Percentiles rank a stretch among this genome's conserved stretches.
These are phyloP conservation scores for Scedosporium apiospermum DNA, from an alignment of 2,329 filamentous ascomycete species.

Conservation along the genomic window DNA sequence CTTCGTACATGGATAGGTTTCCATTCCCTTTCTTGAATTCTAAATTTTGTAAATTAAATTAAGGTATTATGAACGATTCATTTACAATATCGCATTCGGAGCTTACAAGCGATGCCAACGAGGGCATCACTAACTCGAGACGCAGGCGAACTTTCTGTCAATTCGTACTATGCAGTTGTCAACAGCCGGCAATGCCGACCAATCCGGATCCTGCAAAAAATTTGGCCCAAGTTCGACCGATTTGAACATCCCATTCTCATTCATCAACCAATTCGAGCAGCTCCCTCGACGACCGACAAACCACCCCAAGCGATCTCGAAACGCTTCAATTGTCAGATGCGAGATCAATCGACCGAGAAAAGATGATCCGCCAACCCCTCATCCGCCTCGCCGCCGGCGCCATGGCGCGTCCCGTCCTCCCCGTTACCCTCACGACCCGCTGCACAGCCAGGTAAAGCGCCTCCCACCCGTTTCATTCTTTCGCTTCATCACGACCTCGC, in stretches of 20 bases:
- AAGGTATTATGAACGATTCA: too few relatives aligned
- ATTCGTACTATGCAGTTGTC: background rate
- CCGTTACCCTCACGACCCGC: background rate
- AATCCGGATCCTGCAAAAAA: background rate
- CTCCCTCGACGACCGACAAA: background rate
- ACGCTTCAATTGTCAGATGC: background rate
- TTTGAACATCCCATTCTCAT: background rate
- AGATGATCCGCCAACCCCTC: conserved; percentile 5
- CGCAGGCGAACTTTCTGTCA: too few relatives aligned
- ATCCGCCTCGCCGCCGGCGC: conserved; percentile 5
- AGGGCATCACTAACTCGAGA: too few relatives aligned
- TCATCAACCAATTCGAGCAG: background rate
- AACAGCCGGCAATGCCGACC: background rate
- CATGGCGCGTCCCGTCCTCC: background rate
- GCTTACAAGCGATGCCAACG: too few relatives aligned
- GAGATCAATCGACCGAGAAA: background rate
- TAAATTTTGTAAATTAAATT: too few relatives aligned
- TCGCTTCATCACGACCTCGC: background rate
- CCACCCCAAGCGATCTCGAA: background rate
- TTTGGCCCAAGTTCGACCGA: background rate
- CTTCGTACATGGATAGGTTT: too few relatives aligned
- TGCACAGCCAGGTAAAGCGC: background rate
- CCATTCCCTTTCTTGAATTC: too few relatives aligned
- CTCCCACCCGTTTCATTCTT: background rate
- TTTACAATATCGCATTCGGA: too few relatives aligned